Evolutionary conservation across 129 eudicot genomes (phyloP).

Genomic region (Erigeron canadensis): DNA sequence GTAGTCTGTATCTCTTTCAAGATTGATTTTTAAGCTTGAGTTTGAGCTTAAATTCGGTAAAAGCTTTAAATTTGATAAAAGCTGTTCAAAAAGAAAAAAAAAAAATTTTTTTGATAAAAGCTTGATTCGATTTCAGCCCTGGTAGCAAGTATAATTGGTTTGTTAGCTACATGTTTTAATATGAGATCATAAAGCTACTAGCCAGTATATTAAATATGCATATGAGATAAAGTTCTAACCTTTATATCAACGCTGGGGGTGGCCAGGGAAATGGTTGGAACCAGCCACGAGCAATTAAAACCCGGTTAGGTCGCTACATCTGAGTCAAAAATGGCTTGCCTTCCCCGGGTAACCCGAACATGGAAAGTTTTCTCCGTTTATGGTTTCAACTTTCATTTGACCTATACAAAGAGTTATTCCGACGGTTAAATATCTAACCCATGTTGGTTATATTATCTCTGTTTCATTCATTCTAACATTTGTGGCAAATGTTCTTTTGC

Average conservation of each 20-base stretch:
- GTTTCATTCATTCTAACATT: not conserved
- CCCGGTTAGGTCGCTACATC: too few species aligned
- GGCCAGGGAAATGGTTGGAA: too few species aligned
- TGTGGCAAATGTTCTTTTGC: slow-evolving; percentile 33
- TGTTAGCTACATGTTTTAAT: not conserved
- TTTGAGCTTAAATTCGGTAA: too few species aligned
- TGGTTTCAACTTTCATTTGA: not conserved
- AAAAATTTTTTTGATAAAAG: too few species aligned
- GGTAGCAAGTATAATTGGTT: not conserved
- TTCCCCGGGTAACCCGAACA: too few species aligned
- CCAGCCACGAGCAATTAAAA: too few species aligned
- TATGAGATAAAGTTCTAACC: slow-evolving; percentile 3
- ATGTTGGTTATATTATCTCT: not conserved
- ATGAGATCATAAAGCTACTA: not conserved
- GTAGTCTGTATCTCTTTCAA: too few species aligned
- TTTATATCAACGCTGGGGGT: not conserved
- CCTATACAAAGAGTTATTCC: slow-evolving; percentile 5
- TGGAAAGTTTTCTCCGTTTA: too few species aligned
- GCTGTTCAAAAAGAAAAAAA: too few species aligned
- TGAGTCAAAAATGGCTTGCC: too few species aligned
- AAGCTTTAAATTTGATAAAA: too few species aligned
- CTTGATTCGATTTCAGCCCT: not conserved
- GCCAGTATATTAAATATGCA: not conserved
- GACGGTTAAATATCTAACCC: not conserved
- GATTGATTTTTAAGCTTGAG: too few species aligned